phyloP scores from a whole-genome alignment of 2,329 filamentous ascomycete genomes.

The Diaporthe capsici region DNA sequence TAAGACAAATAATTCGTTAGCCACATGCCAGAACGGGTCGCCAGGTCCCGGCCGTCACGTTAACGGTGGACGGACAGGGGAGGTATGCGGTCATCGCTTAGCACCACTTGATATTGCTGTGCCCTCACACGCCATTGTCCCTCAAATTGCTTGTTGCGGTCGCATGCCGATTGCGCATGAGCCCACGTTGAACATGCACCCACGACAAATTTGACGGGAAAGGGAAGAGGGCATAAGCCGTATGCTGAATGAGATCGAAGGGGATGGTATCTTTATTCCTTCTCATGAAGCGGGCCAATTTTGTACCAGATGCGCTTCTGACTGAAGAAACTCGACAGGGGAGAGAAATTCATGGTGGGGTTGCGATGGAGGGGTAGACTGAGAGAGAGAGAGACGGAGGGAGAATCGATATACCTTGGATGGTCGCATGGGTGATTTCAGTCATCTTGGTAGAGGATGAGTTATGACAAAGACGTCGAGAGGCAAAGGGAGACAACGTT shows the following conservation, averaged over 20 bases:
- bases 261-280: no score
- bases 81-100: neutral
- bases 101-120: neutral
- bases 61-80: neutral
- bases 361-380: conserved; percentile 46
- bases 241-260: neutral
- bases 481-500: neutral
- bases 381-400: neutral
- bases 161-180: neutral
- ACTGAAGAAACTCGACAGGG: neutral
- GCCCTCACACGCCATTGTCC: neutral
- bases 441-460: conserved; percentile 55
- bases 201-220: neutral
- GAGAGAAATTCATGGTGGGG: conserved; percentile 29
- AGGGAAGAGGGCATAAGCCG: neutral
- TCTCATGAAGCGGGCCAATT: neutral
- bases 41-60: neutral
- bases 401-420: conserved; percentile 65
- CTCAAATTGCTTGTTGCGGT: conserved; percentile 8
- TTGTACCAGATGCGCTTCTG: neutral
- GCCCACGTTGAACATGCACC: neutral
- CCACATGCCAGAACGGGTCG: neutral
- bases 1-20: conserved; percentile 53
- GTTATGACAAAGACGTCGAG: neutral
- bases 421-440: conserved; percentile 70